These are phyloP conservation scores for Cladophialophora carrionii DNA, from an alignment of 2,329 filamentous ascomycete species.

Conservation along the genomic window DNA sequence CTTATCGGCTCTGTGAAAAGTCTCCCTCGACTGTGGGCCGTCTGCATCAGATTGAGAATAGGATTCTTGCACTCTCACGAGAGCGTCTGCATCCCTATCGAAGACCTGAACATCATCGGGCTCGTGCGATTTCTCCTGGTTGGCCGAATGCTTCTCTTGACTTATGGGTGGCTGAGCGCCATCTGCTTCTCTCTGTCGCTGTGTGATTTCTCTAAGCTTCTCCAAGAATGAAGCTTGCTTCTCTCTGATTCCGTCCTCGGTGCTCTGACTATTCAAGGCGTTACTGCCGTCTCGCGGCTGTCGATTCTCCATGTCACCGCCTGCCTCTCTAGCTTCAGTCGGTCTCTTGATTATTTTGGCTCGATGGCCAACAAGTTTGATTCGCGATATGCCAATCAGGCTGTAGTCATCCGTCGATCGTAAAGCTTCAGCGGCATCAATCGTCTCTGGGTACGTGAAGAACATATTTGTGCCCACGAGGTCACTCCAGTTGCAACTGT, in stretches of 20 bases:
- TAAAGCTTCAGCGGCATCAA: slow-evolving; percentile 39
- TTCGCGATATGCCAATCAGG: slow-evolving; percentile 70
- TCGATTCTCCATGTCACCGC: slow-evolving; percentile 10
- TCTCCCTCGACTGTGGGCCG: slow-evolving; percentile 8
- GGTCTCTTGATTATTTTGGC: slow-evolving; percentile 59
- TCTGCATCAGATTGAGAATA: slow-evolving; percentile 39
- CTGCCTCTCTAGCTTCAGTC: slow-evolving; percentile 8
- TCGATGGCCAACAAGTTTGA: slow-evolving; percentile 70
- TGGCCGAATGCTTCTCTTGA: slow-evolving; percentile 44
- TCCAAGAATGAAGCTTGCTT: slow-evolving; percentile 62
- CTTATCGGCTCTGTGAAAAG: slow-evolving; percentile 6
- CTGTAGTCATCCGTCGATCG: slow-evolving; percentile 60
- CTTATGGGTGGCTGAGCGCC: slow-evolving; percentile 57
- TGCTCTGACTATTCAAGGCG: slow-evolving; percentile 9
- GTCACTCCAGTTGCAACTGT: slow-evolving; percentile 78
- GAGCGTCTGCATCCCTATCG: slow-evolving; percentile 44
- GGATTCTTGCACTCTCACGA: slow-evolving; percentile 45
- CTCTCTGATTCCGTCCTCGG: slow-evolving; percentile 42
- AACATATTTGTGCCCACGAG: slow-evolving; percentile 84
- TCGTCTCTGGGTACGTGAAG: slow-evolving; percentile 63
- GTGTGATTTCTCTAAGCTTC: slow-evolving; percentile 67
- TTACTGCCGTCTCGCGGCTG: slow-evolving; percentile 10
- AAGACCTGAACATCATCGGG: slow-evolving; percentile 44
- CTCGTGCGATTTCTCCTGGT: slow-evolving; percentile 43
- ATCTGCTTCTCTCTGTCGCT: slow-evolving; percentile 66